Conservation (phyloP, 2,329 filamentous ascomycete species). For the Calcarisporium arbuscula region DNA sequence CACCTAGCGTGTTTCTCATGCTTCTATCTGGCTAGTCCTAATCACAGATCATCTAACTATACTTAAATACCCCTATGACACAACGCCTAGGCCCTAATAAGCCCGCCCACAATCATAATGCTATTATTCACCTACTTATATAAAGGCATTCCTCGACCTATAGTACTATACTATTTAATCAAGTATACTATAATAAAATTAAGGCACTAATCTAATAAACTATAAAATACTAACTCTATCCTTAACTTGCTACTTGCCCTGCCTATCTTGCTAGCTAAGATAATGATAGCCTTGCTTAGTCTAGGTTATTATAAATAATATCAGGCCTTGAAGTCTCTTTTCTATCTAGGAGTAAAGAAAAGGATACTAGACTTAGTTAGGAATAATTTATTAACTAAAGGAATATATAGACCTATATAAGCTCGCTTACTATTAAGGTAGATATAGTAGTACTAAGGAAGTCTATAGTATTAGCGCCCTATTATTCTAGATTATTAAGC, state of each 20-base stretch:
- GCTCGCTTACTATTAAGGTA: not conserved
- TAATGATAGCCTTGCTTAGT: constrained; percentile 3
- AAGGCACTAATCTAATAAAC: not conserved
- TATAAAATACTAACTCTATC: constrained; percentile 7
- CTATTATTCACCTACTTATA: too few relatives aligned
- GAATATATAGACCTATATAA: constrained; percentile 1
- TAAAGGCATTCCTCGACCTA: too few relatives aligned
- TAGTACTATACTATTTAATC: not conserved
- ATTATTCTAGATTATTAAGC: constrained; percentile 1
- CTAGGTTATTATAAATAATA: constrained; percentile 2
- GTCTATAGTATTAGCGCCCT: constrained; percentile 1
- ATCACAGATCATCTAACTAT: too few relatives aligned
- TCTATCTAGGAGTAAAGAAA: constrained; percentile 2
- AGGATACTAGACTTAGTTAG: constrained; percentile 1
- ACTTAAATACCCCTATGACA: too few relatives aligned
- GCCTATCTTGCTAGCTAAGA: constrained; percentile 3
- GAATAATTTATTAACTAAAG: not conserved
- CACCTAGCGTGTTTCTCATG: too few relatives aligned
- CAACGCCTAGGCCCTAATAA: too few relatives aligned
- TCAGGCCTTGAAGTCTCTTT: constrained; percentile 1
- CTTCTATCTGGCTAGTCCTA: too few relatives aligned
- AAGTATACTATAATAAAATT: not conserved
- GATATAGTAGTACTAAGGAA: constrained; percentile 1
- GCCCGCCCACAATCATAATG: too few relatives aligned
- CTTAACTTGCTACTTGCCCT: not conserved